Base-by-base conservation (phyloP, 2,329 filamentous ascomycete species). In the Fonsecaea pedrosoi region DNA sequence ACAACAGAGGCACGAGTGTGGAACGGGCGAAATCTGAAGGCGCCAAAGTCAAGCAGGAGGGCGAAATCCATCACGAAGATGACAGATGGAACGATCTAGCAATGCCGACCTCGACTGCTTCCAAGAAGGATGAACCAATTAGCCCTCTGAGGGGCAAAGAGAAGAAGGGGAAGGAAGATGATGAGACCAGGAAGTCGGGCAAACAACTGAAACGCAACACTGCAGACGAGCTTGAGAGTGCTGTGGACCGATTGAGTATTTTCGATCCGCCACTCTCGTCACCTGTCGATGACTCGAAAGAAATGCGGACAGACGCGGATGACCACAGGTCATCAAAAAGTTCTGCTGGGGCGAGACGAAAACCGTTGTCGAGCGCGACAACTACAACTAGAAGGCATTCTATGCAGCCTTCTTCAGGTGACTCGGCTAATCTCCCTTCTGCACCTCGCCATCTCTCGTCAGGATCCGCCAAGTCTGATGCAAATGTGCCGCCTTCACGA, bases 111-210 rank as follows among this genome's bases (percentile, higher is more conserved):
- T 48, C 48, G 30, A 62, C 34, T 21, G 8, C 53, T 37, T 21
- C 53, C 37, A 62, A 60, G 35, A 67, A 71, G 45, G 67, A 73
- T 34, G 66, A 73, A 37, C 71, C 69, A 10, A 53, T 66, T 4
- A 74, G 70, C 34, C 64, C 70, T 9, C 38, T 74, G 15, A 50
- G 62, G 21, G 69, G 57, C 12, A 72, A 74, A 59, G 74, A 76
- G 45, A 72, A 74, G 60, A 78, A 76, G 68, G 73, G 75, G 45
- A 34, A 48, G 32, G 45, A 15, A 37, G 15, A 35, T 21, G 38
- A 21, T 40, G 59, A 42, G 42, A 53, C 32, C n/a, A 76, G 74
- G 66, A 57, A 21, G 45, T 25, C 62, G n/a, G 61, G 66, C 15
- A 48, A 40, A 53, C 50, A 25, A 30, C 32, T 18, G 25, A 13